Conservation (phyloP, 2,329 filamentous ascomycete genomes). For the Cryphonectria naterciae region DNA sequence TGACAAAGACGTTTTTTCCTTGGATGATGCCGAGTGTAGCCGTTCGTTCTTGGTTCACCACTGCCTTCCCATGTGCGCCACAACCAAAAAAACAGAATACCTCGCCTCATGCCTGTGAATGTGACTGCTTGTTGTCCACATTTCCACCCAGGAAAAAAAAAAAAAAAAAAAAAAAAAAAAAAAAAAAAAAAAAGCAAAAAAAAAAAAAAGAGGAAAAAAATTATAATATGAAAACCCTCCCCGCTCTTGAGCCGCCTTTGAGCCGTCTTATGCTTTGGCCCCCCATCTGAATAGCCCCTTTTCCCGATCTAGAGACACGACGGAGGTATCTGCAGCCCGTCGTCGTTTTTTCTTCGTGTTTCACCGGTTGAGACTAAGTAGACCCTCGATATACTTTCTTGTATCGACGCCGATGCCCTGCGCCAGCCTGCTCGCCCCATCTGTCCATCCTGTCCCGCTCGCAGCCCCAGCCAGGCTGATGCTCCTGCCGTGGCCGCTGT, state of each 20-base stretch:
- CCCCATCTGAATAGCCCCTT: background rate
- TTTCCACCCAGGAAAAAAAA: background rate
- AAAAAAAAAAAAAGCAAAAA: background rate
- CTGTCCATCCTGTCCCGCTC: constrained; percentile 50
- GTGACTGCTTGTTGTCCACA: background rate
- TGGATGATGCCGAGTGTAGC: background rate
- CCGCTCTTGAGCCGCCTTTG: too few relatives aligned
- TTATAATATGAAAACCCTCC: too few relatives aligned
- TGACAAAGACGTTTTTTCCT: background rate
- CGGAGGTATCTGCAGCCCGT: background rate
- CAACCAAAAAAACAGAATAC: background rate
- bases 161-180: background rate
- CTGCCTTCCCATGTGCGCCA: background rate
- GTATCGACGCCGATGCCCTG: constrained; percentile 80
- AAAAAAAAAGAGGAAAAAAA: background rate
- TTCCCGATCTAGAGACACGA: background rate
- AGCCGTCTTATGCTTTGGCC: background rate
- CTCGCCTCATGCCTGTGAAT: background rate
- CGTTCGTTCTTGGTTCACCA: background rate
- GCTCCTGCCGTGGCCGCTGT: constrained; percentile 43
- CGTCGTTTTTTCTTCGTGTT: background rate
- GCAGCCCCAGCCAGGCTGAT: constrained; percentile 42
- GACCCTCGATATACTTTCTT: constrained; percentile 72
- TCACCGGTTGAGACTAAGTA: constrained; percentile 65
- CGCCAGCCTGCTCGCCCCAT: constrained; percentile 63